These are phyloP conservation scores for Gossypium bickii DNA, from an alignment of 345 rosid genomes.

Conservation along the genomic window DNA sequence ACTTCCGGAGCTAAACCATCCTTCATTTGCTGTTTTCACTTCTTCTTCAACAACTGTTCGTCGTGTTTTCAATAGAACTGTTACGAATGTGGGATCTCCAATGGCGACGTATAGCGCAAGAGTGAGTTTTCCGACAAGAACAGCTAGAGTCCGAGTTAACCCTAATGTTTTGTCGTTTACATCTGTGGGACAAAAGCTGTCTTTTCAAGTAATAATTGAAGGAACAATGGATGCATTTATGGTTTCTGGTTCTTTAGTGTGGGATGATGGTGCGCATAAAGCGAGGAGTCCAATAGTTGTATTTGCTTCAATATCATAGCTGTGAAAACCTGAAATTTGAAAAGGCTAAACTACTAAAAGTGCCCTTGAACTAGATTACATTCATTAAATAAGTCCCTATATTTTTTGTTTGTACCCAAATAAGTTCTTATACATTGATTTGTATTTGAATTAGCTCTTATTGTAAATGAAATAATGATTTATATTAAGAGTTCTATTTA, in stretches of 20 bases:
- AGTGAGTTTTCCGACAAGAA: slow-evolving; percentile 11
- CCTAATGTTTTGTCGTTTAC: slow-evolving; percentile 27
- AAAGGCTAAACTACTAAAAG: no score
- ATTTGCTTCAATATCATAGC: slow-evolving; percentile 5
- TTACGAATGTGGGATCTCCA: slow-evolving; percentile 38
- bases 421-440: no score
- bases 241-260: slow-evolving; percentile 28
- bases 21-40: slow-evolving; percentile 29
- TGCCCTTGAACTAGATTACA: no score
- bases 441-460: no score
- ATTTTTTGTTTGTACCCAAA: no score
- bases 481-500: no score
- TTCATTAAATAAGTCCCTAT: no score
- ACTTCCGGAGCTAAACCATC: slow-evolving; percentile 41
- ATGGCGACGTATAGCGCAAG: slow-evolving; percentile 23
- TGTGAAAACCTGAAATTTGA: no score
- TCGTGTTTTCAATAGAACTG: slow-evolving; percentile 27
- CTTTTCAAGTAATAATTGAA: slow-evolving; percentile 23
- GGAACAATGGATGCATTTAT: slow-evolving; percentile 13
- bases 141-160: slow-evolving; percentile 22
- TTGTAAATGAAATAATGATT: no score
- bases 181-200: slow-evolving; percentile 17
- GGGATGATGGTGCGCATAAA: slow-evolving; percentile 35
- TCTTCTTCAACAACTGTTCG: background rate
- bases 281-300: slow-evolving; percentile 38